Base-by-base conservation (phyloP, 2,329 filamentous ascomycete species). In the Tolypocladium capitatum region DNA sequence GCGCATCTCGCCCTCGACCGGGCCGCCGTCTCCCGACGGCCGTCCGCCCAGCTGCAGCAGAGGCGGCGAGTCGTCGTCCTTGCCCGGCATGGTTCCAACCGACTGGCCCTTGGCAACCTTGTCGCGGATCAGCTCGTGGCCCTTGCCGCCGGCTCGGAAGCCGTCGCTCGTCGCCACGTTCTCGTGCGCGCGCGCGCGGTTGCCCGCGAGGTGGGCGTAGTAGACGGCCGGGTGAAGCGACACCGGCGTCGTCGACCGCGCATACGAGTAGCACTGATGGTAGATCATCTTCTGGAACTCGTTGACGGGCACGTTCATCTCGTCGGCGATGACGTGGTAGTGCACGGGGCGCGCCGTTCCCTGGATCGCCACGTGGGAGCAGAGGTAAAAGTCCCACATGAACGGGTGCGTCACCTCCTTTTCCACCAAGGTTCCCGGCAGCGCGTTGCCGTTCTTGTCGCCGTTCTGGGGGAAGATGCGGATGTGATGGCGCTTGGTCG, bases 231-330 rank as follows among this genome's bases (percentile, higher is more conserved):
- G 92, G 54, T 82, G 86, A 0, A 92, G 67, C 0, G 90, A 96
- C 0, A 98, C 90, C 0, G 92, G 88, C 0, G 91, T 97, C 0
- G 90, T 97, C 0, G 90, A 92, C 16, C 92, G 81, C 48, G 84
- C 83, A 60, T 95, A 98, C 48, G 94, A 88, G 65, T 95, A 98
- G 41, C 84, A 94, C 53, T 96, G 89, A 55, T 95, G 84, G 58
- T 97, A 97, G 21, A 97, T 84, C 77, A 97, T 84, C 48, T 83
- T 82, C 58, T 95, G 86, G 0, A 98, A 71, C 2, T 83, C 74
- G 38, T 86, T 80, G 0, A 83, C 73, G 1, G 73, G 63, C 57
- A 86, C 75, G 2, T 75, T 70, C 46, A 83, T 78, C 63, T 97
- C 89, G 60, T 98, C 92, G 43, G 84, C 62, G 21, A 98, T 80